Evolutionary conservation across 1,284 basidiomycete genomes (phyloP).

Genomic region (Marasmius tenuissimus): DNA sequence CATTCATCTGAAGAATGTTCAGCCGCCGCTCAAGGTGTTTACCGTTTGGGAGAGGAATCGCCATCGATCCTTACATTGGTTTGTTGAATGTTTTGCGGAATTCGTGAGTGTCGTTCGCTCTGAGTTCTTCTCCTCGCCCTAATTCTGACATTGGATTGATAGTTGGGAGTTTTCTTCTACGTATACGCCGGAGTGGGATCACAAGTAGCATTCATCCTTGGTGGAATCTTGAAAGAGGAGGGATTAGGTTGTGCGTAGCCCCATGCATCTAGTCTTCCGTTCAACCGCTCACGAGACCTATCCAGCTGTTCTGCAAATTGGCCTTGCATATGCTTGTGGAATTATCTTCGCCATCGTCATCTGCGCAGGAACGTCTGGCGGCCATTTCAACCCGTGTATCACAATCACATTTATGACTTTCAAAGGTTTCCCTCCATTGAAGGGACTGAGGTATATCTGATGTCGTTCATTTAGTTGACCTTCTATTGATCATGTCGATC

Average conservation of each 20-base stretch:
- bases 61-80: background rate
- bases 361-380: slow-evolving; percentile 55
- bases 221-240: slow-evolving; percentile 40
- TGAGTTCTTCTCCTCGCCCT: slow-evolving; percentile 19
- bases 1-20: too few species aligned
- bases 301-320: slow-evolving; percentile 60
- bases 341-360: slow-evolving; percentile 59
- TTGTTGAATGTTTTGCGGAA: slow-evolving; percentile 30
- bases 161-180: slow-evolving; percentile 47
- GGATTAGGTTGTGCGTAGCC: slow-evolving; percentile 50
- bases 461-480: background rate
- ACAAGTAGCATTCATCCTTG: slow-evolving; percentile 53
- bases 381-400: slow-evolving; percentile 65
- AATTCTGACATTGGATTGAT: background rate
- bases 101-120: slow-evolving; percentile 36
- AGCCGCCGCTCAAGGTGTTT: background rate
- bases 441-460: slow-evolving; percentile 46
- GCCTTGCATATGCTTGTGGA: slow-evolving; percentile 63
- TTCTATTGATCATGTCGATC: background rate
- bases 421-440: slow-evolving; percentile 53
- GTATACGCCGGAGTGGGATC: slow-evolving; percentile 64
- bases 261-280: background rate
- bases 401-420: slow-evolving; percentile 56
- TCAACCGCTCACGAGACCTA: background rate
- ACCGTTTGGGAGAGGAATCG: background rate